These are phyloP conservation scores for Eucalyptus pumila DNA, from an alignment of 345 rosid genomes.

Conservation along the genomic window DNA sequence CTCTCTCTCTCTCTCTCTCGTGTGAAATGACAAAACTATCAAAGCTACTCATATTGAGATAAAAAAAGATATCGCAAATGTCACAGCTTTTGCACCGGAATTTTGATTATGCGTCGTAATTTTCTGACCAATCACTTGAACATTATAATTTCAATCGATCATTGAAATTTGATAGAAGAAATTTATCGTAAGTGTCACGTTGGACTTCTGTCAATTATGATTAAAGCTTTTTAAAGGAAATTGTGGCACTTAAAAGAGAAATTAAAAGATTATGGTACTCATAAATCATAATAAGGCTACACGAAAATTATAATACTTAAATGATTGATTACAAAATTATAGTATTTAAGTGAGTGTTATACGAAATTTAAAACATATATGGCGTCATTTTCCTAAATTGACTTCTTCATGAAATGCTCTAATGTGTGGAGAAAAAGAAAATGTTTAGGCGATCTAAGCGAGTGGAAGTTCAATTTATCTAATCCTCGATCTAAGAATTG, in stretches of 20 bases:
- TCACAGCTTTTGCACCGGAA: too few species aligned
- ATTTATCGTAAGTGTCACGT: background rate
- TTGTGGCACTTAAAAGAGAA: too few species aligned
- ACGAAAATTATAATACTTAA: background rate
- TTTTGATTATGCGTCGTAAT: too few species aligned
- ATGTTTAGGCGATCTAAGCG: background rate
- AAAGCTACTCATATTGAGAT: background rate
- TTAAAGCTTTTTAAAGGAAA: background rate
- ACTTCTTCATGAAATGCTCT: background rate
- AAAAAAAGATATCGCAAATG: too few species aligned
- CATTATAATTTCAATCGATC: too few species aligned
- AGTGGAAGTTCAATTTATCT: too few species aligned
- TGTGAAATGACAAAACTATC: background rate
- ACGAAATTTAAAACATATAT: accelerated
- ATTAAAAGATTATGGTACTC: background rate
- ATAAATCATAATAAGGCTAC: background rate
- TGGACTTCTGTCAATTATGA: background rate
- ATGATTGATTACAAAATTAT: background rate
- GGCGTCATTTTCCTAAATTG: too few species aligned
- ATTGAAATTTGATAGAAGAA: too few species aligned
- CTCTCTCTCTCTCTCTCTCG: too few species aligned
- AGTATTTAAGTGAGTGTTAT: accelerated
- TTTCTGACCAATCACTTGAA: too few species aligned
- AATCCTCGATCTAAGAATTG: background rate
- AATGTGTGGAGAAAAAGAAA: too few species aligned